Conservation (phyloP, 2,329 filamentous ascomycete genomes). For the Diplodia intermedia region DNA sequence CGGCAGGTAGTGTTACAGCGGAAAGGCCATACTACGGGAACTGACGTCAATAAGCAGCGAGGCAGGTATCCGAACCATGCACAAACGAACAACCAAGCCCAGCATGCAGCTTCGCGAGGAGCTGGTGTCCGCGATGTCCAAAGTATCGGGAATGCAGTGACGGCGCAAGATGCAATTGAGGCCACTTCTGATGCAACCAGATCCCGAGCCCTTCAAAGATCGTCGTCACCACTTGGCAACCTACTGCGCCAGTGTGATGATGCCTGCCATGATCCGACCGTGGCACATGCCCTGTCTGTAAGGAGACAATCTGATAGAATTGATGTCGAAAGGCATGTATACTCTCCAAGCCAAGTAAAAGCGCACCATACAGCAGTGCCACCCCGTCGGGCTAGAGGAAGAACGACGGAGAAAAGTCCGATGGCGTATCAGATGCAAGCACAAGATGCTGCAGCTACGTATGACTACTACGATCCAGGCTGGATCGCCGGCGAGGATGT, state of each 20-base stretch:
- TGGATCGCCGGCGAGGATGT: background rate
- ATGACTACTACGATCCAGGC: background rate
- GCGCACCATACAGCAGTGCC: background rate
- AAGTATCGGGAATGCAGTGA: conserved; percentile 7
- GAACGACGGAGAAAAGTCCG: background rate
- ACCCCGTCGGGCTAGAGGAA: background rate
- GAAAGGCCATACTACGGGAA: background rate
- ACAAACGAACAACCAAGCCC: background rate
- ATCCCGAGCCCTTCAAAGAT: conserved; percentile 11
- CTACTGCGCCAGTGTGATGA: conserved; percentile 41
- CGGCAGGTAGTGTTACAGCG: background rate
- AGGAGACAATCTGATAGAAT: background rate
- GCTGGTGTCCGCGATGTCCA: background rate
- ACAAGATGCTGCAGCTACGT: background rate
- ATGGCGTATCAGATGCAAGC: conserved; percentile 13
- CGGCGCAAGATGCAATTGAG: conserved; percentile 23
- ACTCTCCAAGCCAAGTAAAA: background rate
- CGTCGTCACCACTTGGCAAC: conserved; percentile 40
- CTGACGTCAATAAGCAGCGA: conserved; percentile 7
- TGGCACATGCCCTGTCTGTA: background rate
- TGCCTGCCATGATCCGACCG: conserved; percentile 25
- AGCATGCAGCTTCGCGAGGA: background rate
- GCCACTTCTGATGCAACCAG: conserved; percentile 15
- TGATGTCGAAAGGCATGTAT: conserved; percentile 11
- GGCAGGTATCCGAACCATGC: conserved; percentile 1